Evolutionary conservation across 2,329 filamentous ascomycete genomes (phyloP).

Genomic region (Fonsecaea multimorphosa): DNA sequence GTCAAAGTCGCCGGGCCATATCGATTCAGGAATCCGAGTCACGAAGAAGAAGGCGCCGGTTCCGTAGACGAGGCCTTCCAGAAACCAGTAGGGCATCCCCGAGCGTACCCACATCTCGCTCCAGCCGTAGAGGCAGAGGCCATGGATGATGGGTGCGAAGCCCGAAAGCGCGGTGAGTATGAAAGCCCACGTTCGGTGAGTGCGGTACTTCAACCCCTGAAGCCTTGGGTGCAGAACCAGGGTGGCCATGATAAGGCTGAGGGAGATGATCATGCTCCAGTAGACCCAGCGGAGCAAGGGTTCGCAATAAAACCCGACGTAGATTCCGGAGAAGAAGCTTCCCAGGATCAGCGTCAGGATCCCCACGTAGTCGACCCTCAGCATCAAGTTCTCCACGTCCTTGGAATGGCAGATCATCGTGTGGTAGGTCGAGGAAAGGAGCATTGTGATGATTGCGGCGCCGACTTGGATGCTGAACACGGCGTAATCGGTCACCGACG

Average conservation of each 20-base stretch:
- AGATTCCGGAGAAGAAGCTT: slow-evolving; percentile 46
- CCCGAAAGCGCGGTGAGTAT: slow-evolving; percentile 44
- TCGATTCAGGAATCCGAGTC: slow-evolving; percentile 39
- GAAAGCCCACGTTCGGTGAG: slow-evolving; percentile 42
- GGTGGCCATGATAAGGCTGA: slow-evolving; percentile 43
- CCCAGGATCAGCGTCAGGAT: slow-evolving; percentile 46
- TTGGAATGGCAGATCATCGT: slow-evolving; percentile 46
- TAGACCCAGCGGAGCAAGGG: slow-evolving; percentile 41
- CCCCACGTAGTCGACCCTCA: slow-evolving; percentile 44
- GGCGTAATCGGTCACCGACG: slow-evolving; percentile 45
- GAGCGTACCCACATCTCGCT: slow-evolving; percentile 39
- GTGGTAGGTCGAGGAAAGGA: slow-evolving; percentile 43
- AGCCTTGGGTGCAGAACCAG: slow-evolving; percentile 47
- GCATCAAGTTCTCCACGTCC: slow-evolving; percentile 38
- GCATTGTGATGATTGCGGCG: slow-evolving; percentile 36
- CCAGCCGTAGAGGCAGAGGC: slow-evolving; percentile 40
- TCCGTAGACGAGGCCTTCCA: slow-evolving; percentile 44
- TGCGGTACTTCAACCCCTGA: slow-evolving; percentile 42
- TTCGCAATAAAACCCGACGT: slow-evolving; percentile 47
- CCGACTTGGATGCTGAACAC: slow-evolving; percentile 51
- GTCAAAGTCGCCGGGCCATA: slow-evolving; percentile 45
- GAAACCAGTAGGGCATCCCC: slow-evolving; percentile 45
- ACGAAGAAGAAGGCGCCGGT: slow-evolving; percentile 43
- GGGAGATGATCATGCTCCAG: slow-evolving; percentile 47
- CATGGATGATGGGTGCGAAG: slow-evolving; percentile 46